Base-by-base conservation (phyloP, 2,329 filamentous ascomycete species). In the Blumeria graminis region DNA sequence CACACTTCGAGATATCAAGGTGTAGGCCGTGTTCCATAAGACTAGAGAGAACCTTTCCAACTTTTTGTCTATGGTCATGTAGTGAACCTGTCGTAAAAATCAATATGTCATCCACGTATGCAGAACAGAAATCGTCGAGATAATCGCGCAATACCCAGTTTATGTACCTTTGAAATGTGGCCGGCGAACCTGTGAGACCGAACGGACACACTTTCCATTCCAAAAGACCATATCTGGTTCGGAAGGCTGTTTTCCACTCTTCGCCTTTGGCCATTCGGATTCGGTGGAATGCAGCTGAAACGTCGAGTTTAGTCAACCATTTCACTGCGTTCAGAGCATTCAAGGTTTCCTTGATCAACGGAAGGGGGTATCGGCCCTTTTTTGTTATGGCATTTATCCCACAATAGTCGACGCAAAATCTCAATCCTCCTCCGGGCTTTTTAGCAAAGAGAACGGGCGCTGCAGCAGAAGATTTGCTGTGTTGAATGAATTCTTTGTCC, bases 161-260 rank as follows among this genome's bases (percentile, higher is more conserved):
- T 7, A 58, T 58, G 36, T 56, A 56, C 5, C 18, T 10, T 46
- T 58, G 55, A 32, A 38, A 56, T 3, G 55, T 56, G 3, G 55
- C 41, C 1, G 55, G 55, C 6, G 36, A 28, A 28, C 56, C 54
- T 11, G 50, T 50, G 18, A 58, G 28, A 6, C 55, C 41, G 45
- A 58, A 58, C 9, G 46, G 54, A 16, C 51, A 14, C 6, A 58
- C 55, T 16, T 54, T 54, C 14, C 39, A 57, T n/a, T 57, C 52
- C 8, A 34, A 57, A 4, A 39, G 5, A 10, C 50, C 50, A 28
- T 57, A 55, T 33, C 39, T 32, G 22, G 8, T 51, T 6, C 48
- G 18, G 16, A 51, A 34, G 7, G 48, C 28, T 51, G 18, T 35
- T 16, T 52, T 52, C 50, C 50, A 52, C 18, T 52, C 48, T 52